Evolutionary conservation across 164 flowering plant genomes (phyloP).

Genomic region (Vitis rupestris): DNA sequence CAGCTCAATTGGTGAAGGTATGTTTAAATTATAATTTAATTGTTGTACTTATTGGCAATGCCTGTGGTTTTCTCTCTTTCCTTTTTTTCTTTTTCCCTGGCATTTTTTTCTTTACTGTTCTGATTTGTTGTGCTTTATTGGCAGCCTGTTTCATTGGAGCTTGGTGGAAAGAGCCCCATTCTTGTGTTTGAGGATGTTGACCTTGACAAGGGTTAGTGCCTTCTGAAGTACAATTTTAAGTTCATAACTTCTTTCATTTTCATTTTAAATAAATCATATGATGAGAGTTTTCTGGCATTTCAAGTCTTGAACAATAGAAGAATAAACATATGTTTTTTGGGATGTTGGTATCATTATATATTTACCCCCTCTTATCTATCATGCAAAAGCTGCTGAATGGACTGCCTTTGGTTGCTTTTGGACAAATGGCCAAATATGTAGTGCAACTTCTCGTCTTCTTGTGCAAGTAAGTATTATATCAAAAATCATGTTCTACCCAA

Average conservation of each 20-base stretch:
- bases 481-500: too few species aligned
- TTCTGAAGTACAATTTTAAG: neutral
- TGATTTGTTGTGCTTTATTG: conserved; percentile 9
- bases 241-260: neutral
- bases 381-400: conserved; percentile 89
- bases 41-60: neutral
- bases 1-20: conserved; percentile 89
- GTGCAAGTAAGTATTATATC: conserved; percentile 66
- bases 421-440: conserved; percentile 99
- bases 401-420: conserved; percentile 89
- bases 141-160: conserved; percentile 96
- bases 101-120: too few species aligned
- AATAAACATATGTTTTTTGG: neutral
- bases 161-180: conserved; percentile 98
- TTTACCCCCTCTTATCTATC: conserved; percentile 7
- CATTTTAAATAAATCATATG: neutral
- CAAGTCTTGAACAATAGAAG: too few species aligned
- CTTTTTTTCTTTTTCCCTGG: neutral
- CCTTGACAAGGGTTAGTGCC: conserved; percentile 74
- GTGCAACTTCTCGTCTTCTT: conserved; percentile 95
- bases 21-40: conserved; percentile 5
- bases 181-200: conserved; percentile 95
- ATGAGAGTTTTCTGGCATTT: too few species aligned
- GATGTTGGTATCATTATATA: conserved; percentile 1
- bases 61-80: neutral